Evolutionary conservation across 495 filamentous ascomycete genomes (phyloP), one percentile per base, ranked within the genome.

Genomic region (Tuber aestivum): DNA sequence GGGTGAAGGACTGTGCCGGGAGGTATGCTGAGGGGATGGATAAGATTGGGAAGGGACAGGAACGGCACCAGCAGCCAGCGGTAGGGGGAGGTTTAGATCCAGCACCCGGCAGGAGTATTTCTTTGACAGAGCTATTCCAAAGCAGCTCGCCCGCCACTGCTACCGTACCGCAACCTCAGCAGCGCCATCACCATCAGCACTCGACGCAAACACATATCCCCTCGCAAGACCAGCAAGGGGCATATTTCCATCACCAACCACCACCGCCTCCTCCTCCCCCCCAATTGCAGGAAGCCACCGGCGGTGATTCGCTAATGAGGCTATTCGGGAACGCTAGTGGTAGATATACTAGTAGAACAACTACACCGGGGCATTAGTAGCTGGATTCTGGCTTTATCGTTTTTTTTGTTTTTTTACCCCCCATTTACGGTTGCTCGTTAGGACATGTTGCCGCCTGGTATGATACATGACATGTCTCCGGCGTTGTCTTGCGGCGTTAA

Each of bases 61-160:
- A 61, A 35, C 78, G 61, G n/a, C 73, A 79, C 21, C 72, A 68
- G 40, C 56, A 74, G 21, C 74, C 48, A 10, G 38, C 42, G 16
- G 38, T 44, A 5, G 50, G 78, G 72, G 70, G 72, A 32, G 72
- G 50, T 61, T n/a, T 38, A 38, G 23, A 18, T 32, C 7, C 23
- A 70, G 38, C 27, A n/a, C 23, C n/a, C n/a, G 61, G 72, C n/a
- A 81, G 79, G 42, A 81, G 77, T 44, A 81, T 81, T 69, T 81
- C 79, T 16, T 18, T 81, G 69, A 75, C 74, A 42, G 79, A 81
- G 68, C 9, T 81, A 37, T 81, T 81, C 68, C 75, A 81, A 27
- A 72, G 75, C 35, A 73, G 65, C 70, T 71, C 69, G 18, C 50
- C 8, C 32, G 21, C 27, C 32, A 41, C 61, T 41, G 68, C 68